Evolutionary conservation across 495 filamentous ascomycete species (phyloP).

Genomic region (Immersiella caudata): DNA sequence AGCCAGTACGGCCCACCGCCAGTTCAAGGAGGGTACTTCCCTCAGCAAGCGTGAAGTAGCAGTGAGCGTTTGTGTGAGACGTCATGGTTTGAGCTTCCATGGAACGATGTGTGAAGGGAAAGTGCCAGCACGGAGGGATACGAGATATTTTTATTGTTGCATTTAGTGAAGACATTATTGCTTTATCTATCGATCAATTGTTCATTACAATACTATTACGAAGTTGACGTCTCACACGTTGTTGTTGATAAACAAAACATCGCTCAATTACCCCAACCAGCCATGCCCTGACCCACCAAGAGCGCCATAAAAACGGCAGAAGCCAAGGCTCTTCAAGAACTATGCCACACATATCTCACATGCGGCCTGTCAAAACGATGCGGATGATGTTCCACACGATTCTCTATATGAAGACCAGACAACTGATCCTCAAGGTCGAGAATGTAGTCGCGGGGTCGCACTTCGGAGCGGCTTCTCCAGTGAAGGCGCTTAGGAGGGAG

Average conservation of each 20-base stretch:
- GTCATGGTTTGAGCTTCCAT: neutral
- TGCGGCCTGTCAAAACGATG: neutral
- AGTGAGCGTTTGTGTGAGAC: neutral
- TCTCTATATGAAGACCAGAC: neutral
- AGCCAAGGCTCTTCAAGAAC: neutral
- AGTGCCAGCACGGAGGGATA: neutral
- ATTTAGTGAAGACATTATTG: too few species aligned
- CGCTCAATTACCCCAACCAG: too few species aligned
- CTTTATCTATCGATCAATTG: too few species aligned
- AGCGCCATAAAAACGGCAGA: neutral
- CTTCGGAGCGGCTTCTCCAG: neutral
- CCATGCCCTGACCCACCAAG: neutral
- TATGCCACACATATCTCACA: neutral
- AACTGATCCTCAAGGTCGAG: neutral
- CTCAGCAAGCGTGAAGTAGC: slow-evolving; percentile 1
- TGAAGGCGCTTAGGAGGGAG: neutral
- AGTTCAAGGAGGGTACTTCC: neutral
- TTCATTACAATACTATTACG: too few species aligned
- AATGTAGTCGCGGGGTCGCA: neutral
- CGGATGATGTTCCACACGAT: neutral
- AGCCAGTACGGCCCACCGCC: neutral
- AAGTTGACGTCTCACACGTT: too few species aligned
- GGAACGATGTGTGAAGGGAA: neutral
- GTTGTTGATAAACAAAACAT: too few species aligned
- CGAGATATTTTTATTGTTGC: too few species aligned